Base-by-base conservation (phyloP, 345 rosid species). In the Kandelia obovata region DNA sequence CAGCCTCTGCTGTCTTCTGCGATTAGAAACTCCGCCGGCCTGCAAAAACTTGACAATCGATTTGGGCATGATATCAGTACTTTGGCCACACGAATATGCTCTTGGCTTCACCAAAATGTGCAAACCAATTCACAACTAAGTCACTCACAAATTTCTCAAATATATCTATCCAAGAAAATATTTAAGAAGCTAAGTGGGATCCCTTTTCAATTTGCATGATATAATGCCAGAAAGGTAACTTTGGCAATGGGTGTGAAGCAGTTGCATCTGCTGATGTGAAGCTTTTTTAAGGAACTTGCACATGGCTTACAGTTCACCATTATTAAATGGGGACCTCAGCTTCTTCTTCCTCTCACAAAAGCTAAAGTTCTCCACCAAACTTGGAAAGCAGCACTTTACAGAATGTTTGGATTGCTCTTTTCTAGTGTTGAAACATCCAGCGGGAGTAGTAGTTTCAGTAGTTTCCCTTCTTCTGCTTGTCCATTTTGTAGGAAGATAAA, bases 301-400 rank as follows among this genome's bases (percentile, higher is more conserved):
- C 47, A 39, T 39, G 47, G 47, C 5, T 73, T 47, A 74, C 67
- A 11, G 53, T 23, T 61, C 25, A 56, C 57, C 49, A 2, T 58
- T 30, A n/a, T 60, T 23, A 21, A 21, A 21, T 4, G 79, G 7
- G 6, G 37, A 49, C 69, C 80, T 76, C 58, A 73, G 52, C 76
- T 74, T 78, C 74, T 68, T 80, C 77, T 74, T 88, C 55, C 75
- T 83, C 71, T 83, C 89, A 0, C 76, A 53, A 17, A 76, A 79
- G 79, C 86, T 86, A 69, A 75, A 58, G 71, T 80, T 84, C 35
- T 83, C 66, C 58, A 73, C 82, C 70, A 83, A 68, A 62, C 70
- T 66, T 8, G 93, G 87, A 28, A 88, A 65, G 83, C 89, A 86
- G 73, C 87, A 68, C 10, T 62, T 79, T 25, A 75, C 47, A 66